These are phyloP conservation scores for Chloranthus sessilifolius DNA, from an alignment of 164 flowering plant genomes.

Conservation along the genomic window DNA sequence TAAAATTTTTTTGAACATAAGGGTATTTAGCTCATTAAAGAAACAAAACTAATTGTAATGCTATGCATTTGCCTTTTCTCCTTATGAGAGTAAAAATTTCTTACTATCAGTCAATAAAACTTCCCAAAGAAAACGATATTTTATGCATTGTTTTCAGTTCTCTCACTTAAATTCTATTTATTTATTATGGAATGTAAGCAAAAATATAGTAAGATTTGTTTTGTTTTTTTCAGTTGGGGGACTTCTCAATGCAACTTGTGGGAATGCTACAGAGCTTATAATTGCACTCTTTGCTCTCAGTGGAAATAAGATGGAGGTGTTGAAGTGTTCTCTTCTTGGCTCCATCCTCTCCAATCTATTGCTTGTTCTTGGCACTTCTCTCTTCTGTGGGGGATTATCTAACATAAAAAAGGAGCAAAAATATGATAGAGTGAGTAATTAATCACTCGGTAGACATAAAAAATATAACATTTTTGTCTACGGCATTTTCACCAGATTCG, in stretches of 20 bases:
- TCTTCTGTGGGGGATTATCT: slow-evolving; percentile 73
- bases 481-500: background rate
- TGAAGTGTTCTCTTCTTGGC: slow-evolving; percentile 85
- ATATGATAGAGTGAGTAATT: slow-evolving; percentile 59
- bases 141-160: too few relatives aligned
- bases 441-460: too few relatives aligned
- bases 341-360: slow-evolving; percentile 92
- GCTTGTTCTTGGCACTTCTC: slow-evolving; percentile 84
- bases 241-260: slow-evolving; percentile 92
- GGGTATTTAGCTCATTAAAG: too few relatives aligned
- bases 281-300: slow-evolving; percentile 74
- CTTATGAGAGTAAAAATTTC: too few relatives aligned
- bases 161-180: too few relatives aligned
- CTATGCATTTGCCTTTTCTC: too few relatives aligned
- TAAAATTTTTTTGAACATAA: too few relatives aligned
- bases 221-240: slow-evolving; percentile 71
- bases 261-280: slow-evolving; percentile 93
- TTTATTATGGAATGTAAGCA: too few relatives aligned
- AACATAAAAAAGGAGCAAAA: slow-evolving; percentile 57
- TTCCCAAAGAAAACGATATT: too few relatives aligned
- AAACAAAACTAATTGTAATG: too few relatives aligned
- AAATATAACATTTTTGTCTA: background rate
- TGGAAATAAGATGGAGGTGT: slow-evolving; percentile 52
- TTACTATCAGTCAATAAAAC: too few relatives aligned
- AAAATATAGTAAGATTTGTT: background rate